Evolutionary conservation across 2,329 filamentous ascomycete genomes (phyloP).

Genomic region (Mariannaea elegans): DNA sequence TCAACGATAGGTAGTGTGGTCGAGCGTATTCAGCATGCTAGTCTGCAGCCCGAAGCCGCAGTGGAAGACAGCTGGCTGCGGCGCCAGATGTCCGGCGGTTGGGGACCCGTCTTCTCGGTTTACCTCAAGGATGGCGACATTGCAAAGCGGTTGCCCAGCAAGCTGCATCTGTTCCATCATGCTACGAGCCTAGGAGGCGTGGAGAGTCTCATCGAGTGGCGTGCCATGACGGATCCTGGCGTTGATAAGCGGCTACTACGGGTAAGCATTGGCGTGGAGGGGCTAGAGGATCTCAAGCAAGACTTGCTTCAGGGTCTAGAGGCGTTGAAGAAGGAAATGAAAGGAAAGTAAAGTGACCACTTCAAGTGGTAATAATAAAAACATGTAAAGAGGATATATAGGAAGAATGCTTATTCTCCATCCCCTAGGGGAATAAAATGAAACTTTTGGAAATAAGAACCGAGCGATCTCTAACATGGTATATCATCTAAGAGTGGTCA

Average conservation of each 20-base stretch:
- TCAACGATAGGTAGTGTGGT: slow-evolving; percentile 63
- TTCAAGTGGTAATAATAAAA: not conserved
- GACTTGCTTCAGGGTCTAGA: slow-evolving; percentile 77
- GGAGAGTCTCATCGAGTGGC: slow-evolving; percentile 96
- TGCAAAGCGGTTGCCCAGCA: slow-evolving; percentile 78
- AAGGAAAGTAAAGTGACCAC: not conserved
- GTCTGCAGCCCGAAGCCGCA: slow-evolving; percentile 71
- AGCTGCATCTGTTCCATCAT: slow-evolving; percentile 87
- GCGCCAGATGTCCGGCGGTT: slow-evolving; percentile 91
- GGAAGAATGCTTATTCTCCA: not conserved
- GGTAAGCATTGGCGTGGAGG: slow-evolving; percentile 88
- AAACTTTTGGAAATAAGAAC: not conserved
- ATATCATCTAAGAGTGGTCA: not conserved
- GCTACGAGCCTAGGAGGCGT: slow-evolving; percentile 94
- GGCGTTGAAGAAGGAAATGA: slow-evolving; percentile 51
- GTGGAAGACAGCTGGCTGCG: slow-evolving; percentile 75
- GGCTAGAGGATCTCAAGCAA: slow-evolving; percentile 80
- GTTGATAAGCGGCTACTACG: slow-evolving; percentile 79
- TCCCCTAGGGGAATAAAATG: not conserved
- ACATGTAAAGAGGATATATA: slow-evolving; percentile 4
- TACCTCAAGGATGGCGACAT: slow-evolving; percentile 66
- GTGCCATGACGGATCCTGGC: slow-evolving; percentile 81
- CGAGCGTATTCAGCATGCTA: slow-evolving; percentile 76
- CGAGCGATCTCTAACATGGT: not conserved
- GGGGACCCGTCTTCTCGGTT: slow-evolving; percentile 87